Evolutionary conservation across 179 eudicot species (phyloP), one percentile per base, ranked within the genome.

Genomic region (Silene vulgaris): DNA sequence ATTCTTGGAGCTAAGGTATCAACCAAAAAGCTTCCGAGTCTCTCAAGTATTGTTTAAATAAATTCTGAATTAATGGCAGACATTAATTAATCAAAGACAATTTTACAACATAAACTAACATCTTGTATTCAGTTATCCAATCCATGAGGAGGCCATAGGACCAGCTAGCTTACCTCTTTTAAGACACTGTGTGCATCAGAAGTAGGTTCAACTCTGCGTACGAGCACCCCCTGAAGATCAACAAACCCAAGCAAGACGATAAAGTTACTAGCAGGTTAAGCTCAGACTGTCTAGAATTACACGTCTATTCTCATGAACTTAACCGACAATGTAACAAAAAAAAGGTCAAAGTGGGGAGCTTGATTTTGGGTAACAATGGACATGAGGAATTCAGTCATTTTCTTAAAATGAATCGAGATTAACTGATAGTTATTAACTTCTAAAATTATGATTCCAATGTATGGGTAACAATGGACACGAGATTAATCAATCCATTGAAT

Each of bases 201-300:
- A 76, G 98, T 94, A 74, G 94, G 96, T 84, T 94, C 98, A 74
- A 91, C 90, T 82, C 90, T 88, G 54, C 97, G 92, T 69, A 94
- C 93, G 40, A 94, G 96, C 57, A 94, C 92, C 71, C 97, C 98
- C 98, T 93, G 97, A 71, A 65, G 76, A 71, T 64, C 57, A 30
- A 26, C 19, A 72, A 57, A 74, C 21, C 48, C 65, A 79, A 61
- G 54, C 76, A 29, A 65, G 16, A 54, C 12, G 45, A 28, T 50
- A 8, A 48, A 76, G 40, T 5, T 75, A 21, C 32, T 21, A 56
- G 56, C 16, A 32, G 19, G 26, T 8, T 63, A 75, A n/a, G 30
- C 20, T 48, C 14, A 65, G 28, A 66, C 48, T 6, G 52, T 28
- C 65, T 9, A 69, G 57, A 68, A 19, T 23, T 29, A 40, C 19